Base-by-base conservation (phyloP, 805 yeast genomes). In the Kodamaea laetipori region DNA sequence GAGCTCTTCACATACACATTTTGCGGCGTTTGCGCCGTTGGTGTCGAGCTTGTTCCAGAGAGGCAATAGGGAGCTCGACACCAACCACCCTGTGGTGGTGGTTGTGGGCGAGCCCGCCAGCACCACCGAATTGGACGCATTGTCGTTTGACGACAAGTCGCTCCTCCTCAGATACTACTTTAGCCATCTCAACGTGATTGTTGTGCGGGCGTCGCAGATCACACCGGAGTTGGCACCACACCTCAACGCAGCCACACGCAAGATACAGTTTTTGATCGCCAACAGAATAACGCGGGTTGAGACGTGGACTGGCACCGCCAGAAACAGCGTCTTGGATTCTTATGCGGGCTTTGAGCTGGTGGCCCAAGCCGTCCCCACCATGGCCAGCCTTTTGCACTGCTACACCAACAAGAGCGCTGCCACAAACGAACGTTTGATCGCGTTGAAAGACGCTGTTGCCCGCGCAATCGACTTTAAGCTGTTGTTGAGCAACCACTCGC, bases 221-320 rank as follows among this genome's bases (percentile, higher is more conserved):
- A 26, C 32, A 11, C 21, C 37, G 21, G 33, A 35, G 19, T 33
- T 40, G 4, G 43, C 23, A 11, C 38, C 33, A 12, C 32, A 36
- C 12, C 47, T 58, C 37, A 54, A 60, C 48, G 41, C 25, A 6
- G 54, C 53, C 21, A 56, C 66, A 13, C 47, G 27, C 12, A 48
- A 55, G 35, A 58, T 65, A 33, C 55, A 57, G 23, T 27, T 49
- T 9, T 49, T 62, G 35, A 55, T 69, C 8, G 46, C 56, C 18
- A 57, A 63, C 40, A 55, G 76, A 37, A 61, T 70, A 39, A 39
- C 62, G n/a, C 56, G 71, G 42, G 64, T 74, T 48, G 63, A 73
- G 57, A 62, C 66, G 12, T 70, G 75, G 75, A 69, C 74, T 1
- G 75, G 74, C 12, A 66, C 72, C 7, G 63, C 67, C 3, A 39